These are phyloP conservation scores for Solanum tarapatanum DNA, from an alignment of 257 asterid genomes.

Conservation along the genomic window DNA sequence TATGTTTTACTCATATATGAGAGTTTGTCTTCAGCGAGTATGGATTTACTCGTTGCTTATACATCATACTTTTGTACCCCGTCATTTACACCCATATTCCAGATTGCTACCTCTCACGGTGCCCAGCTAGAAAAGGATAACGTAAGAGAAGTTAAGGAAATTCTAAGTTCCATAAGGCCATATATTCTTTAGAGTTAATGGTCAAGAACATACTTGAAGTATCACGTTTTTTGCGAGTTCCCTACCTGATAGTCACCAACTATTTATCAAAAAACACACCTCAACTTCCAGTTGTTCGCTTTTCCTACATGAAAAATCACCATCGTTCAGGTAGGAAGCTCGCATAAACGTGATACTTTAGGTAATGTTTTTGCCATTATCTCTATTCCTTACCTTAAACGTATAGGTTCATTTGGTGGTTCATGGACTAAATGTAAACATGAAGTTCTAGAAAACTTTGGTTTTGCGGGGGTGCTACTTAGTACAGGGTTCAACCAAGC, in stretches of 20 bases:
- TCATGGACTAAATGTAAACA: not conserved
- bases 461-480: not conserved
- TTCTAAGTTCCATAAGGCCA: not conserved
- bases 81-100: not conserved
- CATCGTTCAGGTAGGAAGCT: not conserved
- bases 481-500: not conserved
- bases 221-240: not conserved
- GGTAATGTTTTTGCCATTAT: not conserved
- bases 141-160: not conserved
- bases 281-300: not conserved
- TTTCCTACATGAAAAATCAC: not conserved
- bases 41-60: not conserved
- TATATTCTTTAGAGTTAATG: not conserved
- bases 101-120: not conserved
- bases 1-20: not conserved
- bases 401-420: not conserved
- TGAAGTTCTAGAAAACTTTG: not conserved
- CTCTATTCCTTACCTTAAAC: not conserved
- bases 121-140: not conserved
- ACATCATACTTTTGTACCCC: not conserved
- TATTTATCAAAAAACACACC: not conserved
- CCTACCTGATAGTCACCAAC: not conserved
- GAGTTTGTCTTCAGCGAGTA: not conserved
- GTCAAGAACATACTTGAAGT: not conserved
- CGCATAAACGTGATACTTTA: not conserved